Evolutionary conservation across 2,329 filamentous ascomycete species (phyloP), one percentile per base, ranked within the genome.

Genomic region (Knufia fluminis): DNA sequence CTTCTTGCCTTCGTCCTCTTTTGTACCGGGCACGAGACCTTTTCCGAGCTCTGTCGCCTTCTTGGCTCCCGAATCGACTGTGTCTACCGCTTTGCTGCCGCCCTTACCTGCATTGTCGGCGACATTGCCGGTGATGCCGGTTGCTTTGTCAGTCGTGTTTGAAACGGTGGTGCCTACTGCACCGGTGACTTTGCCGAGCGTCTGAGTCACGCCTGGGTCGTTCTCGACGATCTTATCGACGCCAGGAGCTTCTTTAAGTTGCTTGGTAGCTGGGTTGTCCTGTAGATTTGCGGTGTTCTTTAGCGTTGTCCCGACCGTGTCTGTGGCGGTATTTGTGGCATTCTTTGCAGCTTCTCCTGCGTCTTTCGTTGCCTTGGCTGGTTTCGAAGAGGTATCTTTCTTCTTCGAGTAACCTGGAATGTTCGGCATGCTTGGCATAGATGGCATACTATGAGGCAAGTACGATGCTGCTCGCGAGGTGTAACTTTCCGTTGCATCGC

Each of bases 311-410:
- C 42, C 47, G 22, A 56, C 44, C 1, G 40, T 46, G 33, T 59
- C 54, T 9, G 52, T 51, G 9, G 54, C 52, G 12, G 51, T 31
- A 19, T 48, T 51, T 16, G 53, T 53, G n/a, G 56, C 51, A 12
- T 48, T 40, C 28, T 51, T 52, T 6, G 53, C 52, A 6, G 52
- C 48, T 3, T 52, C 33, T n/a, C 46, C 48, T 6, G 48, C 47
- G 26, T 52, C 52, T 31, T 50, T 48, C 2, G 50, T 45, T 3
- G 45, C 51, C 2, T 50, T 38, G 8, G 52, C 54, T 36, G 50
- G 48, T 39, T 53, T 48, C 0, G 48, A 55, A 19, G 53, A 46
- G 28, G 40, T 52, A 71, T 69, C 40, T 32, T 43, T 48, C 35
- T 55, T 53, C 39, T 54, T 56, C 31, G 44, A 47, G 8, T 45